Base-by-base conservation (phyloP, 2,329 filamentous ascomycete species). In the Capronia americana region DNA sequence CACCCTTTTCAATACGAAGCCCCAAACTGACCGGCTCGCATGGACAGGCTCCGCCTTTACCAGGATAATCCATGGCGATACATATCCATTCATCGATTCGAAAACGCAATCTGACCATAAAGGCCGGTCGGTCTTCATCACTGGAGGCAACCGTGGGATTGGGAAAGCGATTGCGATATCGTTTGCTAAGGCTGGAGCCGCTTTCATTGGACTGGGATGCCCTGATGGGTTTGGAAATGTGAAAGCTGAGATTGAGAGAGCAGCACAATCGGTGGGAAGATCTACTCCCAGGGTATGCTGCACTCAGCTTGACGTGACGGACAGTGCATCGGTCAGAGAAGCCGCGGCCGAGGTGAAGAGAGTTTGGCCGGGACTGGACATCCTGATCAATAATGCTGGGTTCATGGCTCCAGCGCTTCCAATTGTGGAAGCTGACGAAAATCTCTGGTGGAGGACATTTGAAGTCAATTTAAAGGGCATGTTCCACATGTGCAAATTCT, bases 391-490 rank as follows among this genome's bases (percentile, higher is more conserved):
- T 64, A 72, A 71, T 50, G 71, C 70, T 4, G 72, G 69, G n/a
- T 69, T 65, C 58, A 64, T 71, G 53, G 64, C 60, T 8, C 61
- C 63, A 30, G 66, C 67, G 54, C 59, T 57, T 17, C 74, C 74
- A 0, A 55, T 78, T 0, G 67, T 72, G 4, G 75, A 77, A 26
- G 64, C 65, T 8, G 71, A 73, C 20, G 64, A 73, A 5, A 73
- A 75, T 1, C 78, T 79, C 14, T 86, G 82, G 77, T 83, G 80
- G 79, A 73, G 70, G 30, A 78, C 79, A 32, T 83, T 79, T 72
- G 81, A 84, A 44, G 79, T 85, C 62, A 87, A 86, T 65, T 72
- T 86, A 23, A 82, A 79, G 55, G 84, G 85, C 0, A 73, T 72
- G 0, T 67, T 75, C 46, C 61, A 72, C 4, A 53, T 68, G 20